Percentiles rank a stretch among this genome's conserved stretches.
These are phyloP conservation scores for Rhodotorula taiwanensis DNA, from an alignment of 768 basidiomycete genomes.

Conservation along the genomic window DNA sequence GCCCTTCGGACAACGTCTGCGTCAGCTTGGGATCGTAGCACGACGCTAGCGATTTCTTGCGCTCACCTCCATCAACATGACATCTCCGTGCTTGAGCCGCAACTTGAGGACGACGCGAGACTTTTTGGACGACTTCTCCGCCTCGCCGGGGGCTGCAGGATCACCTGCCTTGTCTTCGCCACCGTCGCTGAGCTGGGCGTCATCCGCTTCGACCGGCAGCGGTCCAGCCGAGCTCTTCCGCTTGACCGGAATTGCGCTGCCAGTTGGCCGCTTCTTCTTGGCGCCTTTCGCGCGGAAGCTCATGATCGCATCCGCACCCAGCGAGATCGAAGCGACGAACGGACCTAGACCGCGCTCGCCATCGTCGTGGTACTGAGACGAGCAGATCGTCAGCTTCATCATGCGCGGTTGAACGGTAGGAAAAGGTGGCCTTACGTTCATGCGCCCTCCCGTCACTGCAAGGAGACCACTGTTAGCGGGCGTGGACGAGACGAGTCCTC, in stretches of 20 bases:
- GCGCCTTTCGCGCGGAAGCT: slow-evolving; percentile 38
- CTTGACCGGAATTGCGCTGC: neutral
- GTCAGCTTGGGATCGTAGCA: neutral
- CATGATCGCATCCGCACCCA: slow-evolving; percentile 43
- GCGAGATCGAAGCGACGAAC: slow-evolving; percentile 41
- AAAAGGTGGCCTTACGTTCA: slow-evolving; percentile 9
- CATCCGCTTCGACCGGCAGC: neutral
- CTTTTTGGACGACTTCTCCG: neutral
- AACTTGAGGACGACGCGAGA: slow-evolving; percentile 2
- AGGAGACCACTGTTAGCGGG: neutral
- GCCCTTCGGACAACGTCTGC: neutral
- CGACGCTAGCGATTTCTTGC: neutral
- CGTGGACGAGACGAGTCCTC: neutral
- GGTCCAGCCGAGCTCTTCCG: too few species aligned
- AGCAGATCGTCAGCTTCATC: neutral
- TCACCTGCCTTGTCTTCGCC: neutral
- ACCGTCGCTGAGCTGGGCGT: too few species aligned
- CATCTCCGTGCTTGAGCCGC: slow-evolving; percentile 5
- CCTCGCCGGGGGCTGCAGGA: neutral
- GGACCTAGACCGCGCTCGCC: slow-evolving; percentile 44
- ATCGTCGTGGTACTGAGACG: slow-evolving; percentile 42
- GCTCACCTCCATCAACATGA: slow-evolving; percentile 14
- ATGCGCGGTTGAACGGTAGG: too few species aligned
- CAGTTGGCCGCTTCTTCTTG: slow-evolving; percentile 1
- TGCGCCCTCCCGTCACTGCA: slow-evolving; percentile 29